Percentiles rank a stretch among this genome's conserved stretches.
Conservation (phyloP, 202 grass and related monocot genomes). For the Setaria viridis region DNA sequence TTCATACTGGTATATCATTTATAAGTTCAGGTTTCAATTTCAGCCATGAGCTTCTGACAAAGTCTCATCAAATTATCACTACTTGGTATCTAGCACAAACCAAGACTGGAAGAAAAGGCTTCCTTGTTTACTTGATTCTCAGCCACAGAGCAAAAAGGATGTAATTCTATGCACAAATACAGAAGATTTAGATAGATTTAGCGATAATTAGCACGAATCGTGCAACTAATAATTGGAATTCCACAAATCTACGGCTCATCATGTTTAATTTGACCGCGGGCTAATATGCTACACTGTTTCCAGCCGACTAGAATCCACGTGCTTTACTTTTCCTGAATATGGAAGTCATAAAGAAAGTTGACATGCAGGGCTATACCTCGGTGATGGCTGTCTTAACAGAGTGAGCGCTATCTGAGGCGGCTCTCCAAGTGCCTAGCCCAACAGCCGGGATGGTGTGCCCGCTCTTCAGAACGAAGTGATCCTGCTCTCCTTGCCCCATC, state of each 20-base stretch:
- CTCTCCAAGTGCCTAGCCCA: constrained; percentile 78
- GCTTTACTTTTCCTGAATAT: neutral
- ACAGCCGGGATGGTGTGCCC: constrained; percentile 69
- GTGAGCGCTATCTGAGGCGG: constrained; percentile 54
- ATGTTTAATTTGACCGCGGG: neutral
- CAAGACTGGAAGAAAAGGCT: neutral
- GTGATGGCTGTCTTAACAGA: constrained; percentile 61
- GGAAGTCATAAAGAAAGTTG: neutral
- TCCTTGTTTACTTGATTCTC: neutral
- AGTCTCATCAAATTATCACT: constrained; percentile 6
- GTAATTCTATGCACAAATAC: neutral
- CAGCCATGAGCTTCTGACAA: neutral
- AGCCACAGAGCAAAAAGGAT: neutral
- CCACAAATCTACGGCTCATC: neutral
- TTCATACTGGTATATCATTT: neutral
- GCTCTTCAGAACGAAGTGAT: constrained; percentile 59
- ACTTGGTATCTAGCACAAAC: neutral
- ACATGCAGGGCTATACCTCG: constrained; percentile 48
- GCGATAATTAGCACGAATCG: neutral
- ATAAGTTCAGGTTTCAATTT: constrained; percentile 1
- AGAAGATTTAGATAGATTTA: neutral
- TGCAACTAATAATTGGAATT: neutral
- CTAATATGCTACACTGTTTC: neutral
- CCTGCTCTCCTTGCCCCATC: constrained; percentile 47
- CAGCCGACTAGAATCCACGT: neutral